Conservation (phyloP, 441 rosid genomes). For the Adansonia rubrostipa region DNA sequence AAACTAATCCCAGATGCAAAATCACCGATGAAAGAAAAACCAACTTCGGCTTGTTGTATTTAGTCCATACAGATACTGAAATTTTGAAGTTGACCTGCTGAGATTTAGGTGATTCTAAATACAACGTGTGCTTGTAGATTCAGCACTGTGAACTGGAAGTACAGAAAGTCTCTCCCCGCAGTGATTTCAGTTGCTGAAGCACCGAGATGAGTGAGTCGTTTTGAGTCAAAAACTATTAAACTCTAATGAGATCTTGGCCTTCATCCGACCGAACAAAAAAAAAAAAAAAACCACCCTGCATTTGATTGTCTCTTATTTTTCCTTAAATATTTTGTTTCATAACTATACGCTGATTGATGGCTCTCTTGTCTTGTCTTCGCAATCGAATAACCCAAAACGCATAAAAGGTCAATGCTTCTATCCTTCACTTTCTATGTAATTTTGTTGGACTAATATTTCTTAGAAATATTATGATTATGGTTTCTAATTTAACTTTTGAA, state of each 20-base stretch:
- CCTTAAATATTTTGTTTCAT: not conserved
- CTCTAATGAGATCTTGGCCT: not conserved
- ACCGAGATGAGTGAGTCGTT: not conserved
- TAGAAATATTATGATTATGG: not conserved
- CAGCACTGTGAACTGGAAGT: too few relatives aligned
- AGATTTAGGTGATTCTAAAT: too few relatives aligned
- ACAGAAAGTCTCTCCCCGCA: not conserved
- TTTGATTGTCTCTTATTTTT: not conserved
- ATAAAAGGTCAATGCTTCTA: not conserved
- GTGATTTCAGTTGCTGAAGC: not conserved
- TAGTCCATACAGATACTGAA: not conserved
- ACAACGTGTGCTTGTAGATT: too few relatives aligned
- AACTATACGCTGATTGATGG: not conserved
- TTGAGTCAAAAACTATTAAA: not conserved
- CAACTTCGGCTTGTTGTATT: too few relatives aligned
- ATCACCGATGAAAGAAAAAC: too few relatives aligned
- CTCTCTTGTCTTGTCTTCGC: not conserved
- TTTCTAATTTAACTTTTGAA: not conserved
- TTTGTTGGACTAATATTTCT: not conserved
- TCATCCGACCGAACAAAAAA: not conserved
- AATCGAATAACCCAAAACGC: not conserved
- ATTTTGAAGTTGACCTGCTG: not conserved
- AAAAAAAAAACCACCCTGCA: not conserved
- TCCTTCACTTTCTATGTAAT: too few relatives aligned
- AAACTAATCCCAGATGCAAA: too few relatives aligned